Evolutionary conservation across 2,329 filamentous ascomycete genomes (phyloP).

Genomic region (Pseudogymnoascus sp.): DNA sequence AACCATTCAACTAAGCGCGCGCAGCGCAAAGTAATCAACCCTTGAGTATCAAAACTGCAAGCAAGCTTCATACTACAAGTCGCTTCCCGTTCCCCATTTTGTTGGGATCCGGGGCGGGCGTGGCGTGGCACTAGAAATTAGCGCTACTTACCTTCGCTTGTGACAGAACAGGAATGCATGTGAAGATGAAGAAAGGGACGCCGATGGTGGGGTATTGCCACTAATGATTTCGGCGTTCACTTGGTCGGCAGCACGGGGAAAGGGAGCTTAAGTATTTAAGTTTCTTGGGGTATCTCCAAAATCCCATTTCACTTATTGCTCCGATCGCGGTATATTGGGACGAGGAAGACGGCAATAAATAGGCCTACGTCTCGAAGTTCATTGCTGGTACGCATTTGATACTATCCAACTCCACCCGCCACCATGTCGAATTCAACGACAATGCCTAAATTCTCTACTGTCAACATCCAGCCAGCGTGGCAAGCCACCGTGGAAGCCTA

Average conservation of each 20-base stretch:
- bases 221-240: not conserved
- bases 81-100: not conserved
- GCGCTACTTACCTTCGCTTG: not conserved
- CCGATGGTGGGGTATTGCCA: slow-evolving; percentile 4
- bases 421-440: slow-evolving; percentile 8
- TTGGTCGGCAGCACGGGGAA: not conserved
- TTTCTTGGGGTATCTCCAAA: not conserved
- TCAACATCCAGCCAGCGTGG: slow-evolving; percentile 4
- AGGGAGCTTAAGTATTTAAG: not conserved
- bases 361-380: not conserved
- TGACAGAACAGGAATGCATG: not conserved
- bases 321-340: not conserved
- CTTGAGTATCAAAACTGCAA: not conserved
- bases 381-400: not conserved
- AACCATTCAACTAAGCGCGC: not conserved
- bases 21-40: not conserved
- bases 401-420: not conserved
- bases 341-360: not conserved
- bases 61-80: not conserved
- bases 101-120: not conserved
- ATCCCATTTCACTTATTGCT: not conserved
- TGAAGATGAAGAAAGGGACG: not conserved
- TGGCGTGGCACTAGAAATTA: not conserved
- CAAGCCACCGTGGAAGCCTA: slow-evolving; percentile 15
- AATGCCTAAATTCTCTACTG: not conserved